Evolutionary conservation across 176 grass and related monocot species (phyloP).

Genomic region (Cymbopogon citratus): DNA sequence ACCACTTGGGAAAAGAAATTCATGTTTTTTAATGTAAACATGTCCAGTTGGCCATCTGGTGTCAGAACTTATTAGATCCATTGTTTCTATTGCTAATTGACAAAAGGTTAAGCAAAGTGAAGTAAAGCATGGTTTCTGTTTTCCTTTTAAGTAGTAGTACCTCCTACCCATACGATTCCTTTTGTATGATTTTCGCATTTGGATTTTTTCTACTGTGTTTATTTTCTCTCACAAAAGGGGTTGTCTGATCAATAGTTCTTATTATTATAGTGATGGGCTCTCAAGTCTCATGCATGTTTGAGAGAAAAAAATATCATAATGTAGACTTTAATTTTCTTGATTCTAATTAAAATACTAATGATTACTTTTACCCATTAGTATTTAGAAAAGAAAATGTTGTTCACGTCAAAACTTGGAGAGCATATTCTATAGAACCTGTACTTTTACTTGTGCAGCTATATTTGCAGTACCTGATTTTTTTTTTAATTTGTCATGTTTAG

Average conservation of each 20-base stretch:
- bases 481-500: slow-evolving; percentile 32
- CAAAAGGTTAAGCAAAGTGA: neutral
- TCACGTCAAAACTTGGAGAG: neutral
- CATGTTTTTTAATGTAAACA: neutral
- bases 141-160: neutral
- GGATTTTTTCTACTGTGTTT: neutral
- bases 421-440: neutral
- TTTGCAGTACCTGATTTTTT: slow-evolving; percentile 17
- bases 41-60: neutral
- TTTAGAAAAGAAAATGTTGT: neutral
- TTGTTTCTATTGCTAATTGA: neutral
- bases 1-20: neutral
- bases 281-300: neutral
- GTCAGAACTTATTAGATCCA: neutral
- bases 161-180: neutral
- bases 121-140: neutral
- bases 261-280: neutral
- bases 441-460: neutral
- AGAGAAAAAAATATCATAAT: neutral
- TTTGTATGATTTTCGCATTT: neutral
- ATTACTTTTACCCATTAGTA: neutral
- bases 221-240: neutral
- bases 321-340: neutral
- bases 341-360: slow-evolving; percentile 6
- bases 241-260: neutral